These are phyloP conservation scores for Exophiala alcalophila DNA, from an alignment of 2,329 filamentous ascomycete genomes.

Conservation along the genomic window DNA sequence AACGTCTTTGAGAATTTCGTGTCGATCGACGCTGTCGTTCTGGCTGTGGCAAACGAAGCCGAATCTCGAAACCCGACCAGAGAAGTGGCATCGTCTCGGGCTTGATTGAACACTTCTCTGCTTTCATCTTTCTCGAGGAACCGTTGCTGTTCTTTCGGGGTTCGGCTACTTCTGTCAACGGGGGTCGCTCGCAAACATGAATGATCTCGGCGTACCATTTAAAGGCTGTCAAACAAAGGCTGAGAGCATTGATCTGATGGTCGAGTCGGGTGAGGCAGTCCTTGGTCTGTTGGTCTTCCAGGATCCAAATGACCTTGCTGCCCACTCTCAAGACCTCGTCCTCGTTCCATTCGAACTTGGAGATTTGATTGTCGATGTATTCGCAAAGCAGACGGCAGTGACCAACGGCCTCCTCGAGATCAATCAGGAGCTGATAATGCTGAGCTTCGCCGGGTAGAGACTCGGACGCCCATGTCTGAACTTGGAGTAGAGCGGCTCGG, in stretches of 20 bases:
- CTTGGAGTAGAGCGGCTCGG: constrained; percentile 26
- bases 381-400: constrained; percentile 25
- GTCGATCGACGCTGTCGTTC: constrained; percentile 6
- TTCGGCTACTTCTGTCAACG: constrained; percentile 16
- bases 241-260: constrained; percentile 28
- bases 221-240: constrained; percentile 25
- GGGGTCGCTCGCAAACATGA: background rate
- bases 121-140: constrained; percentile 20
- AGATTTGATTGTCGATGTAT: constrained; percentile 25
- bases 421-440: constrained; percentile 25
- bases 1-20: constrained; percentile 23
- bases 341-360: constrained; percentile 16
- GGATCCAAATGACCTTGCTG: constrained; percentile 22
- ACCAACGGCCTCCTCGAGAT: constrained; percentile 24
- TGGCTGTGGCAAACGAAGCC: constrained; percentile 16
- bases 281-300: constrained; percentile 22
- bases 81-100: constrained; percentile 28
- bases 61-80: constrained; percentile 25
- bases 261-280: constrained; percentile 21
- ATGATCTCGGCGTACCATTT: constrained; percentile 22
- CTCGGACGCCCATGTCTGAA: constrained; percentile 22
- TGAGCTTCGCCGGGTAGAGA: constrained; percentile 12
- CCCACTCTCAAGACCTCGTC: constrained; percentile 12
- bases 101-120: constrained; percentile 23
- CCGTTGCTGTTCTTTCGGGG: constrained; percentile 19